These are phyloP conservation scores for Mycosphaerelloides madeirae DNA, from an alignment of 2,329 filamentous ascomycete genomes.

Conservation along the genomic window DNA sequence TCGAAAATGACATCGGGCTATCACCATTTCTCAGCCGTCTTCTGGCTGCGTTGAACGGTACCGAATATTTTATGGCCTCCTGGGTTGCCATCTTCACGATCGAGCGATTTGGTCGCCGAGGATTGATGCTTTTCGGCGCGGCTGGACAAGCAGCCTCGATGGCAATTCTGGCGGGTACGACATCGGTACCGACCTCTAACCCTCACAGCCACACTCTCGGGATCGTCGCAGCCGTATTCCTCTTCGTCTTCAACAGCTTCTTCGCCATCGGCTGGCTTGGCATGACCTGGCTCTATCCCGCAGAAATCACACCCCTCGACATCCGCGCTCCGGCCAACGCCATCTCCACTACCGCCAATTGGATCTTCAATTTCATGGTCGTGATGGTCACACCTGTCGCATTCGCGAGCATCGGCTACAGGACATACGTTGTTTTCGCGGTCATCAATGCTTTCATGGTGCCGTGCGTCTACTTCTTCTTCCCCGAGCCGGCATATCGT, in stretches of 20 bases:
- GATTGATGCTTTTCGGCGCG: slow-evolving; percentile 68
- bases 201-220: slow-evolving; percentile 22
- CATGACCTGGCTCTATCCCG: slow-evolving; percentile 27
- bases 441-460: slow-evolving; percentile 60
- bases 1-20: slow-evolving; percentile 51
- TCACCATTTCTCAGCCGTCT: slow-evolving; percentile 44
- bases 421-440: slow-evolving; percentile 60
- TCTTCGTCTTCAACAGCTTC: slow-evolving; percentile 37
- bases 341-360: slow-evolving; percentile 42
- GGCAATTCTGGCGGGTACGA: slow-evolving; percentile 30
- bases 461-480: slow-evolving; percentile 37
- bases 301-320: slow-evolving; percentile 32
- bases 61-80: slow-evolving; percentile 50
- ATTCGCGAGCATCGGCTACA: slow-evolving; percentile 52
- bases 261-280: slow-evolving; percentile 29
- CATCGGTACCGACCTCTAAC: slow-evolving; percentile 13
- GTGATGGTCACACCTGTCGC: slow-evolving; percentile 59
- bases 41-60: slow-evolving; percentile 50
- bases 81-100: slow-evolving; percentile 49
- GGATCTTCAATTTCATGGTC: slow-evolving; percentile 17
- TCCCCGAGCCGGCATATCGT: slow-evolving; percentile 59
- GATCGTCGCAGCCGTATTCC: slow-evolving; percentile 37
- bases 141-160: slow-evolving; percentile 25
- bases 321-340: slow-evolving; percentile 36
- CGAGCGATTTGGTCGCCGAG: slow-evolving; percentile 51